Evolutionary conservation across 345 rosid genomes (phyloP).

Genomic region (Gossypium mustelinum): DNA sequence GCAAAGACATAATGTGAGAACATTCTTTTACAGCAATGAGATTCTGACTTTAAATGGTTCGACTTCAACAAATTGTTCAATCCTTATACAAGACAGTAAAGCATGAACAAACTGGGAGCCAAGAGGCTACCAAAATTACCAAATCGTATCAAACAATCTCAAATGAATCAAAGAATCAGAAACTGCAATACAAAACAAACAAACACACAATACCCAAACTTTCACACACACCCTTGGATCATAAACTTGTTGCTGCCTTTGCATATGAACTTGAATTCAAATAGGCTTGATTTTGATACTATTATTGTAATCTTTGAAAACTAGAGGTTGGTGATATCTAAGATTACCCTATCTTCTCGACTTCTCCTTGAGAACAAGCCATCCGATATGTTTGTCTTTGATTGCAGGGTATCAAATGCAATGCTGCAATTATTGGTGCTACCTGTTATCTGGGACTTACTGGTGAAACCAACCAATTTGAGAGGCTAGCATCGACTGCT

Average conservation of each 20-base stretch:
- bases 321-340: conserved; percentile 36
- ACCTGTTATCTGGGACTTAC: conserved; percentile 13
- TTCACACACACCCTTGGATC: conserved; percentile 3
- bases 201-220: conserved; percentile 26
- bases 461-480: conserved; percentile 57
- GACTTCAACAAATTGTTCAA: conserved; percentile 7
- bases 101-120: conserved; percentile 17
- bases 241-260: conserved; percentile 13
- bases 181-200: conserved; percentile 28
- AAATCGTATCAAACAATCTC: conserved; percentile 12
- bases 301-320: neutral
- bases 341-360: conserved; percentile 26
- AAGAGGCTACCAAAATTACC: conserved; percentile 15
- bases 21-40: neutral
- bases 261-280: too few relatives aligned
- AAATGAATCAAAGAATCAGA: conserved; percentile 29
- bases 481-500: conserved; percentile 70
- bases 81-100: conserved; percentile 16
- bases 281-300: neutral
- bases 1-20: neutral
- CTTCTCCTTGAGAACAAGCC: conserved; percentile 27
- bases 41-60: neutral
- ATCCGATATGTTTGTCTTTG: conserved; percentile 16
- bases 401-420: conserved; percentile 17
- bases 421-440: conserved; percentile 11